Evolutionary conservation across 371 early-diverging fungal genomes (phyloP).

Genomic region (Saksenaea oblongispora): DNA sequence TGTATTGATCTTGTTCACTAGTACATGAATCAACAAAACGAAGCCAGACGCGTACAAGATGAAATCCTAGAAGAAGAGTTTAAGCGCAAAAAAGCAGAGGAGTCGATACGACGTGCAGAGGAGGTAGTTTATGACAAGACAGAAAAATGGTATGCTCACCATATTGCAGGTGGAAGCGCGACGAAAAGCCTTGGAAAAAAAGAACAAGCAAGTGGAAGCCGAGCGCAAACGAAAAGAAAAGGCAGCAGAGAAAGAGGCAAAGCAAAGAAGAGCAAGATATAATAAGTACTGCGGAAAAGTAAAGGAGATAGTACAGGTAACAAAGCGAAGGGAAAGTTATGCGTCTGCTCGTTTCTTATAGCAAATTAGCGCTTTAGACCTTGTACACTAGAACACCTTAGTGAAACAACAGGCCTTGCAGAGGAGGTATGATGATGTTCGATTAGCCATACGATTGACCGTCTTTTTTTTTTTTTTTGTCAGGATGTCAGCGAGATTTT

Average conservation of each 20-base stretch:
- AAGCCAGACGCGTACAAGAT: constrained; percentile 35
- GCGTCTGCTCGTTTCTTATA: not conserved
- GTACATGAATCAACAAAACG: constrained; percentile 44
- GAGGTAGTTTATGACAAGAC: constrained; percentile 20
- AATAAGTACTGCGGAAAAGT: constrained; percentile 32
- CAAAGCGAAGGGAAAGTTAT: not conserved
- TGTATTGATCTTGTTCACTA: not conserved
- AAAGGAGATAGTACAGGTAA: constrained; percentile 31
- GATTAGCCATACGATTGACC: not conserved
- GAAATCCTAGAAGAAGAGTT: constrained; percentile 36
- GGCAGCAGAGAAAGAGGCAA: constrained; percentile 33
- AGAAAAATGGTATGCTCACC: not conserved
- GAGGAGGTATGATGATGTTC: not conserved
- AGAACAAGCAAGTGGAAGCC: constrained; percentile 33
- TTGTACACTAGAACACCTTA: constrained; percentile 12
- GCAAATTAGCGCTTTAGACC: constrained; percentile 7
- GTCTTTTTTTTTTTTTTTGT: not conserved
- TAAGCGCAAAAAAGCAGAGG: constrained; percentile 32
- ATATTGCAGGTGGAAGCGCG: constrained; percentile 23
- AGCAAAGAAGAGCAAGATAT: constrained; percentile 25
- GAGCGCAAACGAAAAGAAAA: constrained; percentile 29
- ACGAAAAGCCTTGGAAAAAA: constrained; percentile 31
- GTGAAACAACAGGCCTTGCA: constrained; percentile 7
- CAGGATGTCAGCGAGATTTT: constrained; percentile 16
- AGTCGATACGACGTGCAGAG: constrained; percentile 33